Conservation (phyloP, 225 moss, liverwort and hornwort genomes). For the Ulota crispa region DNA sequence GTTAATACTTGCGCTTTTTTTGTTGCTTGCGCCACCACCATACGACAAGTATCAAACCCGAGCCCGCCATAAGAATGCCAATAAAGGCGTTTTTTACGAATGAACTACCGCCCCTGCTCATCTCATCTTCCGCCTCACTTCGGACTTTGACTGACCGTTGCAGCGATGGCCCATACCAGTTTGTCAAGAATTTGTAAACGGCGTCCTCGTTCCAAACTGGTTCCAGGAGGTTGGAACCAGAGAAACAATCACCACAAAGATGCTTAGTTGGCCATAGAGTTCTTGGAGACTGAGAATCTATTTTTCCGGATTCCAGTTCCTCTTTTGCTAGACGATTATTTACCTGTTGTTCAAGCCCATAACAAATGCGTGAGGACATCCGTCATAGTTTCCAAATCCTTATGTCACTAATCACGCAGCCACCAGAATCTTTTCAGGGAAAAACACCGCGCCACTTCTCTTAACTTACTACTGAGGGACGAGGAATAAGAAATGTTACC, state of each 20-base stretch:
- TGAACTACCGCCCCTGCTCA: constrained; percentile 39
- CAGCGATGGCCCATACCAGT: constrained; percentile 67
- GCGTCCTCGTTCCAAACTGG: constrained; percentile 74
- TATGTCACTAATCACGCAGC: background rate
- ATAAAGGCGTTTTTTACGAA: constrained; percentile 55
- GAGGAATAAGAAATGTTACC: constrained; percentile 40
- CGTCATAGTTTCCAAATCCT: background rate
- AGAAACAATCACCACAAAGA: constrained; percentile 62
- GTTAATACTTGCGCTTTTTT: constrained; percentile 91
- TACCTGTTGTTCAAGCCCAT: constrained; percentile 53
- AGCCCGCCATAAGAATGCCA: constrained; percentile 67
- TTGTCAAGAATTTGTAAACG: constrained; percentile 72
- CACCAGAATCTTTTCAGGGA: background rate
- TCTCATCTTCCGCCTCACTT: constrained; percentile 9
- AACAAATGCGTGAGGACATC: background rate
- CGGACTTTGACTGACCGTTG: constrained; percentile 26
- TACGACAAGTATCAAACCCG: constrained; percentile 69
- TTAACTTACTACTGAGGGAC: background rate
- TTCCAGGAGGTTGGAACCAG: constrained; percentile 34
- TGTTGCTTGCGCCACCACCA: constrained; percentile 84
- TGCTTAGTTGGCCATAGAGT: constrained; percentile 77
- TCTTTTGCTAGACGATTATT: constrained; percentile 72
- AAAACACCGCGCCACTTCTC: background rate
- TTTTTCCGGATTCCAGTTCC: constrained; percentile 34
- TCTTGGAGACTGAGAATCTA: constrained; percentile 42